Conservation (phyloP, 1,139 yeast genomes). For the Scheffersomyces insectosa region DNA sequence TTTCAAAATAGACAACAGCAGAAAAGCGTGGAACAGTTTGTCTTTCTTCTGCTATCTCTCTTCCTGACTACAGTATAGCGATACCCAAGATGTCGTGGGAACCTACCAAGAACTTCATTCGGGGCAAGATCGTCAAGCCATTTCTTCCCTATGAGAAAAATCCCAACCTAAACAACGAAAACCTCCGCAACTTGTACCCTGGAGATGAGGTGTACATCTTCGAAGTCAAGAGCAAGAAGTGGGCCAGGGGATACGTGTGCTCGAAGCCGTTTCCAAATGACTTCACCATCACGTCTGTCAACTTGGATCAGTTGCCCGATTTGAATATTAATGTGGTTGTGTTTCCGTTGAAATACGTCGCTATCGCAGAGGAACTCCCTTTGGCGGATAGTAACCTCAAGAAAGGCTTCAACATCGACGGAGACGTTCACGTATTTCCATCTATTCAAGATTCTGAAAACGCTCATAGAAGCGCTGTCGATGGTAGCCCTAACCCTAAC, state of each 20-base stretch:
- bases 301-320: conserved; percentile 63
- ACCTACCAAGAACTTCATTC: conserved; percentile 39
- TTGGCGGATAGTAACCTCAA: conserved; percentile 25
- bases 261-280: conserved; percentile 68
- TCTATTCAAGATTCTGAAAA: conserved; percentile 46
- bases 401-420: conserved; percentile 35
- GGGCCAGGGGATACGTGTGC: conserved; percentile 81
- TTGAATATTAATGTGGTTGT: conserved; percentile 51
- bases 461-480: conserved; percentile 32
- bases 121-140: conserved; percentile 57
- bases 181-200: conserved; percentile 61
- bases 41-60: too few species aligned
- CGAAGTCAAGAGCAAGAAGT: conserved; percentile 61
- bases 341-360: conserved; percentile 60
- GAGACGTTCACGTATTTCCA: conserved; percentile 39
- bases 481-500: conserved; percentile 17
- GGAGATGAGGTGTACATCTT: conserved; percentile 83
- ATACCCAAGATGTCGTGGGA: conserved; percentile 29
- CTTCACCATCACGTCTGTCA: conserved; percentile 60
- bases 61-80: conserved; percentile 4
- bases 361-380: conserved; percentile 35
- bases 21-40: too few species aligned
- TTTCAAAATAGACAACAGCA: too few species aligned
- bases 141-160: conserved; percentile 61
- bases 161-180: conserved; percentile 38